Percentiles rank a stretch among this genome's conserved stretches.
phyloP scores from a whole-genome alignment of 148 eudicot species.

The Chenopodium suecicum region DNA sequence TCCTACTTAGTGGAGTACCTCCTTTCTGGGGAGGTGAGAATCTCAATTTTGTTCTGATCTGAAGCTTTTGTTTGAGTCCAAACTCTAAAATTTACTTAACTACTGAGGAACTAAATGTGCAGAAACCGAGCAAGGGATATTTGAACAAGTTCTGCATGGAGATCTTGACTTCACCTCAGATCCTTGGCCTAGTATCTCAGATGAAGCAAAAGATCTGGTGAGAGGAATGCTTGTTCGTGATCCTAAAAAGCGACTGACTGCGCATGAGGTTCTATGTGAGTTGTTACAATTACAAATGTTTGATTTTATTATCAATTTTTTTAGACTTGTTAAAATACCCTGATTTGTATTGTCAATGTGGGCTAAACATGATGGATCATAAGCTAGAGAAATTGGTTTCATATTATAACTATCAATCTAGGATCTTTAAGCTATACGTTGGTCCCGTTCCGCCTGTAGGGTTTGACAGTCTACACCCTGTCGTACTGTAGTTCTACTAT shows the following conservation, averaged over 20 bases:
- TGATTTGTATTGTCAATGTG: neutral
- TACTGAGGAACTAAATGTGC: conserved; percentile 14
- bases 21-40: conserved; percentile 94
- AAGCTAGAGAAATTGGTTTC: neutral
- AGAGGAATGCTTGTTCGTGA: conserved; percentile 84
- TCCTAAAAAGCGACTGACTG: conserved; percentile 69
- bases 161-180: conserved; percentile 84
- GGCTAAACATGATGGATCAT: neutral
- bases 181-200: conserved; percentile 90
- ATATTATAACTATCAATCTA: neutral
- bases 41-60: neutral
- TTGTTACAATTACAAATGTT: conserved; percentile 13
- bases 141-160: conserved; percentile 84
- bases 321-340: neutral
- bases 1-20: conserved; percentile 79
- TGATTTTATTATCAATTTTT: neutral
- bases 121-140: conserved; percentile 86
- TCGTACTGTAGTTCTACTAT: neutral
- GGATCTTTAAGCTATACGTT: neutral
- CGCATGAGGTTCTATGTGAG: conserved; percentile 89
- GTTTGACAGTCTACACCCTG: neutral
- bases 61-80: neutral
- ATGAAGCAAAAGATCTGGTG: conserved; percentile 83
- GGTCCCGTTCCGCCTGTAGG: neutral
- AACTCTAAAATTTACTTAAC: neutral